Evolutionary conservation across 1,284 basidiomycete genomes (phyloP), one percentile per base, ranked within the genome.

Genomic region (Porogramme epimiltina): DNA sequence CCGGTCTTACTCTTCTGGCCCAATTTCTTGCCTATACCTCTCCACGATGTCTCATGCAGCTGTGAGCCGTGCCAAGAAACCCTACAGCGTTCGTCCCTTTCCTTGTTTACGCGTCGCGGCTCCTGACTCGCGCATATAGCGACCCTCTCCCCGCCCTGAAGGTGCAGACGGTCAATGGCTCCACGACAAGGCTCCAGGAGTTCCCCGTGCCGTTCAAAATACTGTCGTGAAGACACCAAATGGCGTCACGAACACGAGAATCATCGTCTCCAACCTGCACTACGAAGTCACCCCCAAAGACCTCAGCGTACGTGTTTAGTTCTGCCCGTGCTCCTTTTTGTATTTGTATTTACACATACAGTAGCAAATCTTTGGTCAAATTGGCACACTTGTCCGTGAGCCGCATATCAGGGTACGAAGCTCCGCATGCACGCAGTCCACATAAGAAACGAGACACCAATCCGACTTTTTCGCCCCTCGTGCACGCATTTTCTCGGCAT

Each of bases 321-420:
- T 23, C 40, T n/a, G n/a, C n/a, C n/a, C n/a, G n/a, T n/a, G n/a
- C n/a, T n/a, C n/a, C n/a, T n/a, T n/a, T n/a, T n/a, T n/a, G n/a
- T n/a, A n/a, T n/a, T n/a, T n/a, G n/a, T n/a, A n/a, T n/a, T n/a
- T n/a, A n/a, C n/a, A n/a, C n/a, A n/a, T n/a, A n/a, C n/a, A n/a
- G n/a, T n/a, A 96, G 93, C 78, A 80, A 70, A 93, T 98, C 62
- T 98, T 98, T 78, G 87, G 89, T 61, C 86, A 92, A 71, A 88
- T 93, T 69, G 95, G 95, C 74, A 92, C 91, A 71, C 85, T 98
- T 69, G 82, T 90, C 66, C 85, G 90, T 73, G 91, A 93, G 75
- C 94, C 95, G 73, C 77, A 85, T 72, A 95, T 98, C 76, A 93
- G 89, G 87, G 95, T 98, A 91, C 85, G 89, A 82, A 73, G 66